Evolutionary conservation across 208 protist genomes (phyloP).

Genomic region (Jaenimonas drosophilae): DNA sequence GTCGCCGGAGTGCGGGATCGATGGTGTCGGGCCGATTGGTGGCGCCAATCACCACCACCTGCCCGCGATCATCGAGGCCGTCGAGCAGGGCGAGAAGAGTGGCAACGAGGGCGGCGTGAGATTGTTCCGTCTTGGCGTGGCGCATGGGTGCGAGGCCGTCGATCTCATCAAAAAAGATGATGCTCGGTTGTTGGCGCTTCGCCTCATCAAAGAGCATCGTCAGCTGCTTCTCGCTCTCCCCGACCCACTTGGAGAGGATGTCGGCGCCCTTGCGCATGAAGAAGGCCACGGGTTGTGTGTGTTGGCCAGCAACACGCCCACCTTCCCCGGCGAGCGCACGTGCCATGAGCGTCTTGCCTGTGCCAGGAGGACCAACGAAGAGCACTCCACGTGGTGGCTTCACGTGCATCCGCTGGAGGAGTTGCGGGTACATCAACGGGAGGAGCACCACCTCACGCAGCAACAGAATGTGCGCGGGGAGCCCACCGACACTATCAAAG

Average conservation of each 20-base stretch:
- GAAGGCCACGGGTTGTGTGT: conserved; percentile 95
- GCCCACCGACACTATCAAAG: conserved; percentile 75
- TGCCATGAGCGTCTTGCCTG: conserved; percentile 99
- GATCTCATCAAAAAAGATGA: conserved; percentile 99
- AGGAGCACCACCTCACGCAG: conserved; percentile 80
- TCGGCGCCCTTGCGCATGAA: conserved; percentile 96
- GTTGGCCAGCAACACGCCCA: conserved; percentile 78
- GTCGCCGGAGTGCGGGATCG: conserved; percentile 93
- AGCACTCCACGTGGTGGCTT: conserved; percentile 95
- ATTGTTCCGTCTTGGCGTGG: conserved; percentile 71
- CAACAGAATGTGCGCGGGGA: conserved; percentile 61
- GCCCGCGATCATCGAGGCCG: conserved; percentile 86
- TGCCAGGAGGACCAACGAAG: conserved; percentile 99
- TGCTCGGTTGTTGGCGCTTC: conserved; percentile 87
- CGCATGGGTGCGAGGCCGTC: conserved; percentile 92
- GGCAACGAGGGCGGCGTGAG: conserved; percentile 75
- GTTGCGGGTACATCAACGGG: conserved; percentile 61
- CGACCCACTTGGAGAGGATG: conserved; percentile 97
- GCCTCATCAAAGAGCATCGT: conserved; percentile 96
- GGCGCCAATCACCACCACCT: conserved; percentile 93
- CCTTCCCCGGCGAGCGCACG: conserved; percentile 98
- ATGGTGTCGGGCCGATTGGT: conserved; percentile 94
- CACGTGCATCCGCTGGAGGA: conserved; percentile 45
- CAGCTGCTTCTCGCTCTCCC: conserved; percentile 97
- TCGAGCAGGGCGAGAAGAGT: conserved; percentile 95